These are phyloP conservation scores for Pseudozyma tsukubaensis DNA, from an alignment of 1,284 basidiomycete species.

Conservation along the genomic window DNA sequence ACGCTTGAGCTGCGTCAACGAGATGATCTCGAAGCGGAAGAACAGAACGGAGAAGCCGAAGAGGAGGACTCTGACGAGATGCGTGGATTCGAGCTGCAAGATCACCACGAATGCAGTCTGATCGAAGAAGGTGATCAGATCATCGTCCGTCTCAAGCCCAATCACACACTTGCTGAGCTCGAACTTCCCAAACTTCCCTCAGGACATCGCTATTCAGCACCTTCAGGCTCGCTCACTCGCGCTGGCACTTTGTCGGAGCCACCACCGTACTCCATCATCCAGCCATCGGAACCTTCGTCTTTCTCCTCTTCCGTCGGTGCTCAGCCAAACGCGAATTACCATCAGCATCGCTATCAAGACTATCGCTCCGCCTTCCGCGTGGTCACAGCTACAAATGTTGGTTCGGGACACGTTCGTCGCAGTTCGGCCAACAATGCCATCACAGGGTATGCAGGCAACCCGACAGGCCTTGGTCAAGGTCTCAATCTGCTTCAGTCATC, in stretches of 20 bases:
- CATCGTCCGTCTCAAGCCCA: conserved; percentile 51
- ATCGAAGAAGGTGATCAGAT: conserved; percentile 66
- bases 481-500: conserved; percentile 28
- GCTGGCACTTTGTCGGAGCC: conserved; percentile 53
- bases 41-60: neutral
- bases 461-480: conserved; percentile 28
- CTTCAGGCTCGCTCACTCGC: conserved; percentile 41
- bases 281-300: conserved; percentile 64
- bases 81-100: conserved; percentile 59
- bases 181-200: conserved; percentile 56
- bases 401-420: conserved; percentile 43
- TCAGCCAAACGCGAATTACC: conserved; percentile 65
- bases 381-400: conserved; percentile 51
- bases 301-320: conserved; percentile 65
- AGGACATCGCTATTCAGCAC: conserved; percentile 56
- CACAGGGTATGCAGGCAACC: conserved; percentile 11
- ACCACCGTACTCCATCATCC: conserved; percentile 56
- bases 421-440: conserved; percentile 7
- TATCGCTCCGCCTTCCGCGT: conserved; percentile 59
- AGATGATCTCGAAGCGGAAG: conserved; percentile 50
- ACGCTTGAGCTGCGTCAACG: conserved; percentile 63
- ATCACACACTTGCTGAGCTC: conserved; percentile 51
- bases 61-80: conserved; percentile 9
- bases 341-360: conserved; percentile 59
- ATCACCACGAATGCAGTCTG: conserved; percentile 65